A percentile compares a stretch with the other conserved stretches of the same genome.
Evolutionary conservation across 164 flowering plant species (phyloP).

Genomic region (Dillenia suffruticosa): DNA sequence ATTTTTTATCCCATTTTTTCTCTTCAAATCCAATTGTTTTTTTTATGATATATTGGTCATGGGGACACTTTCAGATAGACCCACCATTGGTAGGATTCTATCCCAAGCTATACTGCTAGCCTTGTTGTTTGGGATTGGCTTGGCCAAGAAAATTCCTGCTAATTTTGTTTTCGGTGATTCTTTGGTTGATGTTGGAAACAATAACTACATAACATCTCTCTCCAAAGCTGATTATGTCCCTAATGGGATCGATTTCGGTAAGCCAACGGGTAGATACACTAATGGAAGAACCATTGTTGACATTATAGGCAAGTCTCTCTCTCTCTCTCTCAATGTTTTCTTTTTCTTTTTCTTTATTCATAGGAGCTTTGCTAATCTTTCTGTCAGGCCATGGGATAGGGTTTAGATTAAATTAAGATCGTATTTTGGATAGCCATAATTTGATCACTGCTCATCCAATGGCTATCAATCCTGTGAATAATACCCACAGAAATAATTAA

Average conservation of each 20-base stretch:
- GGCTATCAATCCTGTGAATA: no score
- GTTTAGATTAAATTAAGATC: no score
- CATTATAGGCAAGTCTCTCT: slow-evolving; percentile 43
- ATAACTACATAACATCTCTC: slow-evolving; percentile 62
- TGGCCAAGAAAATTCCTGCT: slow-evolving; percentile 31
- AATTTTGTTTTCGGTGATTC: slow-evolving; percentile 81
- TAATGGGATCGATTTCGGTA: slow-evolving; percentile 70
- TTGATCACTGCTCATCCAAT: no score
- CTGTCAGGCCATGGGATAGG: no score
- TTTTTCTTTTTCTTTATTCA: background rate
- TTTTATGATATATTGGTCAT: background rate
- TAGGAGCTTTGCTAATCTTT: background rate
- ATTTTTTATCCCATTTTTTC: no score
- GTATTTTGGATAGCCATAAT: no score
- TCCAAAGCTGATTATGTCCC: slow-evolving; percentile 62
- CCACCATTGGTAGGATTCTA: slow-evolving; percentile 1
- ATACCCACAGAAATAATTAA: no score
- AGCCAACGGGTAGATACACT: slow-evolving; percentile 67
- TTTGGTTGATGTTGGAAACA: slow-evolving; percentile 76
- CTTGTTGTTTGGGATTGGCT: slow-evolving; percentile 10
- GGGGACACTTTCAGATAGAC: slow-evolving; percentile 3
- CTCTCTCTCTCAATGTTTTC: background rate
- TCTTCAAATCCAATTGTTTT: no score
- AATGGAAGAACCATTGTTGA: slow-evolving; percentile 77
- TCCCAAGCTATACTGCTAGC: background rate